Percentiles rank a stretch among this genome's conserved stretches.
phyloP scores from a whole-genome alignment of 2,329 filamentous ascomycete species.

The Sclerotinia subarctica region DNA sequence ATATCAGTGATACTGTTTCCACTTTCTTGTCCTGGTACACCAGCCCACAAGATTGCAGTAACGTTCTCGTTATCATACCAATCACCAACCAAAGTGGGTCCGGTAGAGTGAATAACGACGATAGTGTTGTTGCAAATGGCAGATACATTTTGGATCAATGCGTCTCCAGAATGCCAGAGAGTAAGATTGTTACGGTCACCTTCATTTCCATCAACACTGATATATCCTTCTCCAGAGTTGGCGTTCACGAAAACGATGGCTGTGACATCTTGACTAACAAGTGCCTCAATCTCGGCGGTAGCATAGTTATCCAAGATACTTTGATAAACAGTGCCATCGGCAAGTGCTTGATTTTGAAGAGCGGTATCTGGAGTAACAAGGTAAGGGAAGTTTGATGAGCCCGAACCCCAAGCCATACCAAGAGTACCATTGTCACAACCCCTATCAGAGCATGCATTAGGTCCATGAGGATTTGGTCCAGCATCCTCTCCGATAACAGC shows the following conservation, averaged over 20 bases:
- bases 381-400: conserved; percentile 71
- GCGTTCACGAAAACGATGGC: conserved; percentile 89
- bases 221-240: conserved; percentile 81
- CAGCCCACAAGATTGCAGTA: conserved; percentile 79
- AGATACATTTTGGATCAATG: conserved; percentile 76
- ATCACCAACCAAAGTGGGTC: conserved; percentile 72
- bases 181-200: conserved; percentile 94
- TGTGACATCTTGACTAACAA: conserved; percentile 61
- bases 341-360: conserved; percentile 59
- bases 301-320: conserved; percentile 66
- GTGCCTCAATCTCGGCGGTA: conserved; percentile 60
- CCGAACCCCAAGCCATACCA: conserved; percentile 77
- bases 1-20: conserved; percentile 77
- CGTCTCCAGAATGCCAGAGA: conserved; percentile 79
- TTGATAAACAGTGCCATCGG: conserved; percentile 60
- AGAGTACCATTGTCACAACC: conserved; percentile 60
- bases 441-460: conserved; percentile 59
- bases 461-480: conserved; percentile 56
- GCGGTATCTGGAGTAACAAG: conserved; percentile 74
- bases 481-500: conserved; percentile 82
- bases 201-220: conserved; percentile 74
- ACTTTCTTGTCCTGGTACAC: conserved; percentile 78
- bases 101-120: conserved; percentile 83
- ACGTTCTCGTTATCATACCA: conserved; percentile 76
- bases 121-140: conserved; percentile 81